Conservation (phyloP, 2,329 filamentous ascomycete species). For the Metarhizium brunneum region DNA sequence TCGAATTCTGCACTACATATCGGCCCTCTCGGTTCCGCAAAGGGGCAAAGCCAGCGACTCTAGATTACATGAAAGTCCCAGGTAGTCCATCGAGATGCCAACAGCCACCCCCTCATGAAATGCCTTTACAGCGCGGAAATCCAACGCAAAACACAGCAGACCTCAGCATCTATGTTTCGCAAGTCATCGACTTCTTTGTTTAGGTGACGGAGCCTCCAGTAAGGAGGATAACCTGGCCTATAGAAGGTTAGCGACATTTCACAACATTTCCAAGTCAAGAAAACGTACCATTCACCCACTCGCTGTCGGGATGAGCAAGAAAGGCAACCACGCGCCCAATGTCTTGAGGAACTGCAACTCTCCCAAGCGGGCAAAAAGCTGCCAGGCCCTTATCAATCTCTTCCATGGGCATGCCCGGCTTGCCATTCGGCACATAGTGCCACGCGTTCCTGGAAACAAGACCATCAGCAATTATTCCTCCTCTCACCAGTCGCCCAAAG, state of each 20-base stretch:
- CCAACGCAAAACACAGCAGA: too few relatives aligned
- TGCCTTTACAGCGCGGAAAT: background rate
- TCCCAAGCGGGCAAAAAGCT: slow-evolving; percentile 33
- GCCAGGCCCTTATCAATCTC: slow-evolving; percentile 3
- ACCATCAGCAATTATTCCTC: background rate
- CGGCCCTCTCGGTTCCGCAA: too few relatives aligned
- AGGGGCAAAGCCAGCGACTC: too few relatives aligned
- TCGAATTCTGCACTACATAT: too few relatives aligned
- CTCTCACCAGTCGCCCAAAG: background rate
- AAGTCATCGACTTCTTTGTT: background rate
- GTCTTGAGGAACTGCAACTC: slow-evolving; percentile 53
- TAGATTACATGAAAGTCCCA: too few relatives aligned
- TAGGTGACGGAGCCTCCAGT: background rate
- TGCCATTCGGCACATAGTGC: slow-evolving; percentile 49
- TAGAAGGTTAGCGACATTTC: background rate
- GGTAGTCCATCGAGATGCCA: too few relatives aligned
- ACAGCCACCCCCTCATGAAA: too few relatives aligned
- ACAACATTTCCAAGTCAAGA: background rate
- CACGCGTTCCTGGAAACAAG: background rate
- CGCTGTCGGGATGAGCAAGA: slow-evolving; percentile 34
- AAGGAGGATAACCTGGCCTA: background rate
- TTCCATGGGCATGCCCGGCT: slow-evolving; percentile 43
- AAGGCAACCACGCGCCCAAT: slow-evolving; percentile 37
- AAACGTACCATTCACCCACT: slow-evolving; percentile 32
- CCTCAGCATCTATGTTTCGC: too few relatives aligned